phyloP scores from a whole-genome alignment of 805 yeast genomes.

The baker's yeast (Saccharomyces cerevisiae) region DNA sequence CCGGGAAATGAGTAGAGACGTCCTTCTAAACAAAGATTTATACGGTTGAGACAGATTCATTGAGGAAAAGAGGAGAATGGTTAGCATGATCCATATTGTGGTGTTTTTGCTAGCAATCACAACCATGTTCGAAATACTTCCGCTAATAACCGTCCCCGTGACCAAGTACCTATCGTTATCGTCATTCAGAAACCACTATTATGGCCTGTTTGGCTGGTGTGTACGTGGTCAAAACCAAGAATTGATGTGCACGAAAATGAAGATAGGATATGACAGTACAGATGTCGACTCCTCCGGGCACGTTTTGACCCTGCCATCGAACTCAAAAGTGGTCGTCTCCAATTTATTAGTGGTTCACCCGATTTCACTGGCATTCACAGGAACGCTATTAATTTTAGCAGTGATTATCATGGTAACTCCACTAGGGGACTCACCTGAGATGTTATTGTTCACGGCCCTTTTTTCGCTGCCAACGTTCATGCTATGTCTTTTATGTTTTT shows the following conservation, averaged over 20 bases:
- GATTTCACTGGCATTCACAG: constrained; percentile 49
- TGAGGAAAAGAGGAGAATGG: neutral
- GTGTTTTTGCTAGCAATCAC: constrained; percentile 37
- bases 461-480: constrained; percentile 64
- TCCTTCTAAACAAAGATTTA: neutral
- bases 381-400: constrained; percentile 37
- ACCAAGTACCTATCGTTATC: constrained; percentile 43
- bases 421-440: constrained; percentile 32
- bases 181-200: constrained; percentile 39
- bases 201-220: constrained; percentile 71
- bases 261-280: constrained; percentile 17
- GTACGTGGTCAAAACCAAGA: neutral
- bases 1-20: neutral
- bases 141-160: constrained; percentile 56
- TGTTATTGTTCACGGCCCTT: constrained; percentile 44
- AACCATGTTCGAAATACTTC: constrained; percentile 48
- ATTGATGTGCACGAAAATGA: constrained; percentile 10
- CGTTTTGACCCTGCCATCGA: constrained; percentile 47
- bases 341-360: constrained; percentile 60
- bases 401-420: constrained; percentile 34
- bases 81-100: neutral
- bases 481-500: constrained; percentile 60
- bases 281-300: constrained; percentile 27
- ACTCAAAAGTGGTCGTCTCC: constrained; percentile 51
- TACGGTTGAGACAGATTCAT: neutral